These are phyloP conservation scores for Diaporthe sp. DNA, from an alignment of 2,329 filamentous ascomycete genomes.

Conservation along the genomic window DNA sequence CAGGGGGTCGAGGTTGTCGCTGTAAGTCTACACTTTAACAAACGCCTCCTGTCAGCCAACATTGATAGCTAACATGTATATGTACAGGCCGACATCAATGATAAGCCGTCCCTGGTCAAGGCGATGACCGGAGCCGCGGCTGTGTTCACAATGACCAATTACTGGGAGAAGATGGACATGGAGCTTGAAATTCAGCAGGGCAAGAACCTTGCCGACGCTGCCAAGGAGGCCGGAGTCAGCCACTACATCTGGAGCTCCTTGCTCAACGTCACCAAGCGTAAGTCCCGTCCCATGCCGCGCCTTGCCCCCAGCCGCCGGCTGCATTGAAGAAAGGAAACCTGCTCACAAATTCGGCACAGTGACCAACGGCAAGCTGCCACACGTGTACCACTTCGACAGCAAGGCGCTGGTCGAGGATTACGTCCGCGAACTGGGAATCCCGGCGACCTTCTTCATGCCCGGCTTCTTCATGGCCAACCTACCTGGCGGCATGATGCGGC, in stretches of 20 bases:
- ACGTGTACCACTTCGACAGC: constrained; percentile 67
- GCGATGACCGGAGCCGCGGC: constrained; percentile 61
- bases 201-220: constrained; percentile 62
- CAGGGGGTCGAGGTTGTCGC: constrained; percentile 65
- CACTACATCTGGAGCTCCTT: constrained; percentile 62
- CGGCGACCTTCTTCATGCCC: constrained; percentile 65
- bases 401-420: constrained; percentile 71
- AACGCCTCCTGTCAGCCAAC: too few species aligned
- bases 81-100: constrained; percentile 62
- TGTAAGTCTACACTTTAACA: constrained; percentile 47
- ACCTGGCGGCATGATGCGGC: constrained; percentile 47
- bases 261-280: constrained; percentile 55
- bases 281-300: constrained; percentile 40
- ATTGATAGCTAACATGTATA: not conserved
- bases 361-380: constrained; percentile 54
- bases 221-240: constrained; percentile 57
- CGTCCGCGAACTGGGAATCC: constrained; percentile 60
- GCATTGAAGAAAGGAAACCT: not conserved
- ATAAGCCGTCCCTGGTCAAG: constrained; percentile 57
- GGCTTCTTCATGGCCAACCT: constrained; percentile 69
- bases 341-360: constrained; percentile 46
- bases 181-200: constrained; percentile 60
- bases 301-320: not conserved
- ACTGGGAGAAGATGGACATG: constrained; percentile 59
- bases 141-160: constrained; percentile 68